A percentile compares a stretch with the other conserved stretches of the same genome.
Evolutionary conservation across 371 early-diverging fungal species (phyloP).

Genomic region (Actinomortierella ambigua): DNA sequence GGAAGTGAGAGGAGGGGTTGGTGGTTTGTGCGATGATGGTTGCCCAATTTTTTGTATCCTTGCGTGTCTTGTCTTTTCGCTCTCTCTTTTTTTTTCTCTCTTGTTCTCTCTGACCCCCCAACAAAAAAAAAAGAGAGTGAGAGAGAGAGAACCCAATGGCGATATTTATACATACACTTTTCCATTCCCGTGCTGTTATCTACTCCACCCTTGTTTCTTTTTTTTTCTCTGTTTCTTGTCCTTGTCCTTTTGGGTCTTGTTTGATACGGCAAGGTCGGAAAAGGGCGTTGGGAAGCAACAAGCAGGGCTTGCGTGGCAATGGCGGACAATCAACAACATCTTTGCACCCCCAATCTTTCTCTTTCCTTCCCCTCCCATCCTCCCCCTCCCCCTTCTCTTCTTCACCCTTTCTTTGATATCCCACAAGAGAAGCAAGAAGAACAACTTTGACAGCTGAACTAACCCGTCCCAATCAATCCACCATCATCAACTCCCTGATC

Average conservation of each 20-base stretch:
- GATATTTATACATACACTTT: conserved; percentile 2
- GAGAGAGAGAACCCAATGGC: too few relatives aligned
- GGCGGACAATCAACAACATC: too few relatives aligned
- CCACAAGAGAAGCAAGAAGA: too few relatives aligned
- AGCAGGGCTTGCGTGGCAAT: not conserved
- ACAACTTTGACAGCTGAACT: too few relatives aligned
- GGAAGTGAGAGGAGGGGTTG: not conserved
- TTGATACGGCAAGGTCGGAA: too few relatives aligned
- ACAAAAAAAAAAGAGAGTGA: too few relatives aligned
- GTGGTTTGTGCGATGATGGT: not conserved
- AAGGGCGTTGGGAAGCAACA: not conserved
- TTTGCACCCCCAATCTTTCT: too few relatives aligned
- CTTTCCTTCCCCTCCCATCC: too few relatives aligned
- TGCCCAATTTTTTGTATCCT: not conserved
- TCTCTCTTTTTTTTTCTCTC: not conserved
- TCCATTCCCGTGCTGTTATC: not conserved
- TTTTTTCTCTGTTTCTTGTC: conserved; percentile 3
- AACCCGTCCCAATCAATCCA: too few relatives aligned
- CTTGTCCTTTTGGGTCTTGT: not conserved
- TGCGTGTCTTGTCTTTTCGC: conserved; percentile 1
- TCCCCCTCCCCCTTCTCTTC: too few relatives aligned
- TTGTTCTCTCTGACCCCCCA: conserved; percentile 8
- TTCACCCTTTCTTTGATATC: conserved; percentile 10
- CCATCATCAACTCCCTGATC: too few relatives aligned
- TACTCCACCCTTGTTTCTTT: conserved; percentile 6